Percentiles rank a stretch among this genome's conserved stretches.
These are phyloP conservation scores for Phytophthora foliorum DNA, from an alignment of 352 stramenopile species.

Conservation along the genomic window DNA sequence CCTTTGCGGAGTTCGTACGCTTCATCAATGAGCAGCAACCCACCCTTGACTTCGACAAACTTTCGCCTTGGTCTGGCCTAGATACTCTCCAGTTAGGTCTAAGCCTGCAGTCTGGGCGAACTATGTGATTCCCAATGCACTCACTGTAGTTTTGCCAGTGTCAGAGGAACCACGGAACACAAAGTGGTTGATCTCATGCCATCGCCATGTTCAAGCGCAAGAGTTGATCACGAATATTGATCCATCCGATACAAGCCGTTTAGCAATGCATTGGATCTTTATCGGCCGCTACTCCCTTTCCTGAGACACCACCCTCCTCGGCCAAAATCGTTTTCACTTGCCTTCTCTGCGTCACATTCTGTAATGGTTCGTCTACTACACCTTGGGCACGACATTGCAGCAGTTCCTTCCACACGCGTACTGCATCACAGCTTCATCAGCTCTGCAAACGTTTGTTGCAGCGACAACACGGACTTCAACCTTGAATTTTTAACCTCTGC, in stretches of 20 bases:
- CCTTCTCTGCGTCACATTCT: slow-evolving; percentile 50
- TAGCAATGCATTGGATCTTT: slow-evolving; percentile 62
- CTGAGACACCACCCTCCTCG: slow-evolving; percentile 27
- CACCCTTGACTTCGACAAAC: slow-evolving; percentile 93
- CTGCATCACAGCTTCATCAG: slow-evolving; percentile 81
- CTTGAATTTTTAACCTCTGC: slow-evolving; percentile 70
- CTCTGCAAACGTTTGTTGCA: slow-evolving; percentile 72
- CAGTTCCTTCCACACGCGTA: slow-evolving; percentile 72
- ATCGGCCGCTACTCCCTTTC: slow-evolving; percentile 54
- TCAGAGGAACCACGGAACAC: slow-evolving; percentile 91
- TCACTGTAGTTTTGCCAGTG: slow-evolving; percentile 93
- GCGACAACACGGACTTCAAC: slow-evolving; percentile 63
- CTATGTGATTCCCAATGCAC: slow-evolving; percentile 92
- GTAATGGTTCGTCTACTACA: slow-evolving; percentile 58
- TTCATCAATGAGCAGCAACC: slow-evolving; percentile 95
- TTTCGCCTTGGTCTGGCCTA: slow-evolving; percentile 92
- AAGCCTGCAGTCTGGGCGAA: slow-evolving; percentile 91
- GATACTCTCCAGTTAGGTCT: slow-evolving; percentile 91
- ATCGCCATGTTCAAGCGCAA: slow-evolving; percentile 62
- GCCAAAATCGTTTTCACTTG: slow-evolving; percentile 39
- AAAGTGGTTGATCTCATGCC: slow-evolving; percentile 79
- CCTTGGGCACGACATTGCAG: slow-evolving; percentile 54
- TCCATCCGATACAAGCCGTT: slow-evolving; percentile 75
- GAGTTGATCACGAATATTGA: slow-evolving; percentile 63
- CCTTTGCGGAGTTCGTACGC: slow-evolving; percentile 93